A percentile compares a stretch with the other conserved stretches of the same genome.
Conservation (phyloP, 2,329 filamentous ascomycete species). For the Arthrobotrys sphaeroides region DNA sequence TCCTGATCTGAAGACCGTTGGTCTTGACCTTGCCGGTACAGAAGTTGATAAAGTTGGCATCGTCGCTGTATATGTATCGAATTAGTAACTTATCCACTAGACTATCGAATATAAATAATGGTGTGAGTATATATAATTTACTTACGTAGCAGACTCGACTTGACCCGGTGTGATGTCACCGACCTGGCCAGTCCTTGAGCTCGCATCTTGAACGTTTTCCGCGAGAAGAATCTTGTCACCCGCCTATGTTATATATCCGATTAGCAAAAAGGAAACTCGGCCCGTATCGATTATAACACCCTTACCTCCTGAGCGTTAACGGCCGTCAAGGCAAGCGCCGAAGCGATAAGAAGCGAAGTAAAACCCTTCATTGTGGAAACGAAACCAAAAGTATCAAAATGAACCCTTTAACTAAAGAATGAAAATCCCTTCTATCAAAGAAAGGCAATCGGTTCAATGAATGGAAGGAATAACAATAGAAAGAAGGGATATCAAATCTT, state of each 20-base stretch:
- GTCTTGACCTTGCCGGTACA: slow-evolving; percentile 68
- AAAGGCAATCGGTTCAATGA: slow-evolving; percentile 22
- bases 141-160: slow-evolving; percentile 67
- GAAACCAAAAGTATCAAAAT: slow-evolving; percentile 44
- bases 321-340: slow-evolving; percentile 34
- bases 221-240: slow-evolving; percentile 57
- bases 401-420: slow-evolving; percentile 54
- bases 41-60: slow-evolving; percentile 73
- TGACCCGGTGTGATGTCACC: slow-evolving; percentile 64
- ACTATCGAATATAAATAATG: neutral
- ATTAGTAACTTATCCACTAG: slow-evolving; percentile 55
- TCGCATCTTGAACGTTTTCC: slow-evolving; percentile 66
- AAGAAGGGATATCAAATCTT: slow-evolving; percentile 53
- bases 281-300: neutral
- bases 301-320: slow-evolving; percentile 42
- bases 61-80: slow-evolving; percentile 66
- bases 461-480: slow-evolving; percentile 42
- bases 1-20: slow-evolving; percentile 69
- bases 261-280: no score
- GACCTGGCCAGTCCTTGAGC: slow-evolving; percentile 65
- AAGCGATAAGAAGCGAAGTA: slow-evolving; percentile 48
- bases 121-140: neutral
- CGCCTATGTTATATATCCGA: slow-evolving; percentile 3
- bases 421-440: slow-evolving; percentile 38
- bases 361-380: slow-evolving; percentile 35